Percentiles rank a stretch among this genome's conserved stretches.
phyloP scores from a whole-genome alignment of 1,284 basidiomycete genomes.

The Xerocomus cyaneibrunnescens region DNA sequence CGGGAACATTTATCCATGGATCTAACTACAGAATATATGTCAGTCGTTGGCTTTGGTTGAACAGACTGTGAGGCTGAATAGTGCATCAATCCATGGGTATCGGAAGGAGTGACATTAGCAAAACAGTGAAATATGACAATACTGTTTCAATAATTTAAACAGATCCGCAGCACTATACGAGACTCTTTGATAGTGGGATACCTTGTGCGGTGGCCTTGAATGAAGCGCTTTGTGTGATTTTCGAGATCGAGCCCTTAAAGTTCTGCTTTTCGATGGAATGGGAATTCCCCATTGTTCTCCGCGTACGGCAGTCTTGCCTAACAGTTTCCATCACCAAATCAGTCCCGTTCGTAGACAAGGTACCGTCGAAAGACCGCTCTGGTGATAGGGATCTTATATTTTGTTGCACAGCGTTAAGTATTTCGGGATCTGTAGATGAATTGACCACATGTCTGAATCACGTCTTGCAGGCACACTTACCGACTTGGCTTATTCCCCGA shows the following conservation, averaged over 20 bases:
- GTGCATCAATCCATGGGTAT: too few relatives aligned
- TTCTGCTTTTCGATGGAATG: conserved; percentile 48
- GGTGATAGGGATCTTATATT: conserved; percentile 29
- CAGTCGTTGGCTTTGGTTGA: not conserved
- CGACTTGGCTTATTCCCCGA: conserved; percentile 56
- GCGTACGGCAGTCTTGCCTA: conserved; percentile 42
- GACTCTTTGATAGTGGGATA: conserved; percentile 12
- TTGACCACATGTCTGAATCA: conserved; percentile 2
- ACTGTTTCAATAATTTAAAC: conserved; percentile 5
- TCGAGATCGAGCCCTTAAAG: conserved; percentile 56
- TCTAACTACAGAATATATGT: conserved; percentile 20
- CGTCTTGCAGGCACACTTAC: conserved; percentile 35
- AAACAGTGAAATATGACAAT: conserved; percentile 14
- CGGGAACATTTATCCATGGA: conserved; percentile 14
- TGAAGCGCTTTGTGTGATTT: conserved; percentile 37
- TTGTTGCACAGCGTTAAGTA: conserved; percentile 24
- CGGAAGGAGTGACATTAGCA: conserved; percentile 14
- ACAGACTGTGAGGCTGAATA: too few relatives aligned
- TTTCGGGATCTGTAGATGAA: conserved; percentile 24
- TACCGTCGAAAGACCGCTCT: conserved; percentile 25
- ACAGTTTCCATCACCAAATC: conserved; percentile 40
- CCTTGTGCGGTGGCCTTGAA: conserved; percentile 11
- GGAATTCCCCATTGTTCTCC: conserved; percentile 41
- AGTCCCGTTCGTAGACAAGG: conserved; percentile 30
- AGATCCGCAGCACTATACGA: conserved; percentile 4